Percentiles rank a stretch among this genome's conserved stretches.
Evolutionary conservation across 2,329 filamentous ascomycete species (phyloP).

Genomic region (Ploettnerulaceae sp.): DNA sequence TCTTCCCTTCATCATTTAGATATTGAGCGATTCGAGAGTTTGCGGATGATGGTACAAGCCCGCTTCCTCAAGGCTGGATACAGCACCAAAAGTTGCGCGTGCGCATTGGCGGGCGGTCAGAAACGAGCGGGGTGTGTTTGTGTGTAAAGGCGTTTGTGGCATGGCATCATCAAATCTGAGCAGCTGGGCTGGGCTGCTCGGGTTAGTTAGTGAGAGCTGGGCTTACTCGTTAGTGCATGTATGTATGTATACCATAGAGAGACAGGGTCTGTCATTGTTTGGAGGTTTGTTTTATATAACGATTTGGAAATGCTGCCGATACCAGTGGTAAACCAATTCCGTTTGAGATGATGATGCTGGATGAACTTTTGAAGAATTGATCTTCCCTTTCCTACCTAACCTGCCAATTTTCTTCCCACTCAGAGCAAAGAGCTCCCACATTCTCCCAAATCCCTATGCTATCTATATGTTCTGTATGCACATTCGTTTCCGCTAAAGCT

Average conservation of each 20-base stretch:
- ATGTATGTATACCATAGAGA: slow-evolving; percentile 25
- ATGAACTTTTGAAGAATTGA: too few relatives aligned
- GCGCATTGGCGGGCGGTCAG: background rate
- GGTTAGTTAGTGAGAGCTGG: background rate
- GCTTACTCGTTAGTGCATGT: slow-evolving; percentile 1
- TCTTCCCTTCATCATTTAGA: slow-evolving; percentile 21
- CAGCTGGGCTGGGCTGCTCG: background rate
- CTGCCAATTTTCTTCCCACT: too few relatives aligned
- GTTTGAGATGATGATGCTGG: too few relatives aligned
- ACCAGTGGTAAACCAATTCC: too few relatives aligned
- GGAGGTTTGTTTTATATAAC: background rate
- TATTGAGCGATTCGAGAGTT: slow-evolving; percentile 9
- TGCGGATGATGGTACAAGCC: too few relatives aligned
- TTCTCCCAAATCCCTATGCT: too few relatives aligned
- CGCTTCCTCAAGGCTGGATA: too few relatives aligned
- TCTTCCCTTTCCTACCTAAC: too few relatives aligned
- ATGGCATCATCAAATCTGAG: slow-evolving; percentile 20
- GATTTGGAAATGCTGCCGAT: background rate
- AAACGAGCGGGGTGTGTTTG: slow-evolving; percentile 7
- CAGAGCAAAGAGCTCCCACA: too few relatives aligned
- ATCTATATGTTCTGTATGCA: too few relatives aligned
- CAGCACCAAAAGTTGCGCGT: slow-evolving; percentile 4
- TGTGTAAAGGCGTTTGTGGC: slow-evolving; percentile 24
- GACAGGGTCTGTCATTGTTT: background rate
- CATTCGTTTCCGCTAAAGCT: too few relatives aligned